phyloP scores from a whole-genome alignment of 1,284 basidiomycete species.

The Ustilago vetiveriae region DNA sequence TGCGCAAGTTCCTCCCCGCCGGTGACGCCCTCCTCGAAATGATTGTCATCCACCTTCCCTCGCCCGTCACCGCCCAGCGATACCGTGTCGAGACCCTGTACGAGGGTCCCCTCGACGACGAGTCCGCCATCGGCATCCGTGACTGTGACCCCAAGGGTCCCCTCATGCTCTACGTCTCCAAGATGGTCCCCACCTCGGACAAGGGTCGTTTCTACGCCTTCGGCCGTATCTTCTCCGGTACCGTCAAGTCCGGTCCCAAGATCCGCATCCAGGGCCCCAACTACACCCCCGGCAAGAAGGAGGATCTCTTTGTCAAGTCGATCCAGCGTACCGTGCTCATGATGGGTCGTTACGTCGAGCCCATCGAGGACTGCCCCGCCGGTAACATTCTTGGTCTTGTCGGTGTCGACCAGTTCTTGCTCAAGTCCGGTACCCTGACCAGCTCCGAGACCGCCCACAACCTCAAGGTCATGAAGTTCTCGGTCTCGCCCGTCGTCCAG shows the following conservation, averaged over 20 bases:
- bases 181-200: constrained; percentile 99
- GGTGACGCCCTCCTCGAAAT: constrained; percentile 99
- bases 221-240: constrained; percentile 99
- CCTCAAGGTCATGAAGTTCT: constrained; percentile 96
- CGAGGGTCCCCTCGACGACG: constrained; percentile 99
- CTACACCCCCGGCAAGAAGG: constrained; percentile 98
- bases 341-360: constrained; percentile 99
- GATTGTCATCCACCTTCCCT: constrained; percentile 96
- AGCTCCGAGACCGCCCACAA: constrained; percentile 99
- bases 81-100: constrained; percentile 99
- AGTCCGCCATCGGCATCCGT: constrained; percentile 97
- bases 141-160: constrained; percentile 98
- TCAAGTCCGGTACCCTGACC: constrained; percentile 96
- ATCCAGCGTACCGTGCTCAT: constrained; percentile 99
- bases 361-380: constrained; percentile 98
- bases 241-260: constrained; percentile 95
- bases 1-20: constrained; percentile 99
- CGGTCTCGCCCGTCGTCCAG: constrained; percentile 97
- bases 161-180: constrained; percentile 98
- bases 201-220: constrained; percentile 99
- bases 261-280: constrained; percentile 99
- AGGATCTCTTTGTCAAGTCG: constrained; percentile 97
- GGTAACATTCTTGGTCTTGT: constrained; percentile 99
- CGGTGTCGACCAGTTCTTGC: constrained; percentile 99
- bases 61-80: constrained; percentile 93